Evolutionary conservation across 179 eudicot genomes (phyloP).

Genomic region (Beta corolliflora): DNA sequence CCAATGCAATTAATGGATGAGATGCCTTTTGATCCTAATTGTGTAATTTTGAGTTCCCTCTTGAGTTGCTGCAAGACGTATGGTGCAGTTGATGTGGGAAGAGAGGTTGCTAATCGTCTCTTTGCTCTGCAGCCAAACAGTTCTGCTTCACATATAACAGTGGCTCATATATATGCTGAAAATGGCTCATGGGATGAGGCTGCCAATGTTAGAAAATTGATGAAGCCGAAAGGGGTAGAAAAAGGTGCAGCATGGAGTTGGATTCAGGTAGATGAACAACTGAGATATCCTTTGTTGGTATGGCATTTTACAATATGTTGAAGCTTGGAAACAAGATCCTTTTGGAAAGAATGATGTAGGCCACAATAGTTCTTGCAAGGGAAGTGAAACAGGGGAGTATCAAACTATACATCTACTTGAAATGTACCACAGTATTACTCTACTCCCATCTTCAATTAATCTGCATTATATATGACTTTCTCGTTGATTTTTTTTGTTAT

Average conservation of each 20-base stretch:
- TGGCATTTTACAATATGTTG: too few species aligned
- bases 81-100: too few species aligned
- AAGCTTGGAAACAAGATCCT: too few species aligned
- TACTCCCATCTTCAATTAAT: not conserved
- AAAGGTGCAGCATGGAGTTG: conserved; percentile 48
- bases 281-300: conserved; percentile 26
- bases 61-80: too few species aligned
- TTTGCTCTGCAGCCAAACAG: too few species aligned
- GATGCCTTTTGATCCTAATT: conserved; percentile 45
- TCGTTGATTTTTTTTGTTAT: too few species aligned
- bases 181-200: conserved; percentile 45
- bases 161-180: too few species aligned
- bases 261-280: conserved; percentile 35
- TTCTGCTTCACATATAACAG: too few species aligned
- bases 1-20: conserved; percentile 39
- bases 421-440: not conserved
- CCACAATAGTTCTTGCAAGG: too few species aligned
- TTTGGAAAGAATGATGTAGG: not conserved
- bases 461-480: not conserved
- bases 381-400: not conserved
- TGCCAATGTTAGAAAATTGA: conserved; percentile 32
- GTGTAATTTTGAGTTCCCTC: too few species aligned
- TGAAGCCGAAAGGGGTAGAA: conserved; percentile 33
- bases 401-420: not conserved
- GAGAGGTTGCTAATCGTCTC: too few species aligned